Percentiles rank a stretch among this genome's conserved stretches.
phyloP scores from a whole-genome alignment of 805 yeast genomes.

The Saccharomycopsis sp. region DNA sequence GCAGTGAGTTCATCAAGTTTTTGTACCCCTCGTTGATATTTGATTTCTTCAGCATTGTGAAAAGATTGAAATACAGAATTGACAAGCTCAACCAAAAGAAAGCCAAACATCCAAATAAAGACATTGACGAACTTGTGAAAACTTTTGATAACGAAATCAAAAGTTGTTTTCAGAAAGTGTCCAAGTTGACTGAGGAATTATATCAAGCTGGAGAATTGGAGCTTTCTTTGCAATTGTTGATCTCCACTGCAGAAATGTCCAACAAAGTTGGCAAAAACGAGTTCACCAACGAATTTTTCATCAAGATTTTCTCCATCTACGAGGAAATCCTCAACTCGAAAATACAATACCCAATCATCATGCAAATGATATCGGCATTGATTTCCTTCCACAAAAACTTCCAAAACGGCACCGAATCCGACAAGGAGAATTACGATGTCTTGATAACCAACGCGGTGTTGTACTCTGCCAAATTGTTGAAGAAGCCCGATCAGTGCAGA shows the following conservation, averaged over 20 bases:
- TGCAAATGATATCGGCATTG: slow-evolving; percentile 17
- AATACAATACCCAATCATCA: slow-evolving; percentile 35
- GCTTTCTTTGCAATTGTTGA: slow-evolving; percentile 35
- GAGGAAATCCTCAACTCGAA: slow-evolving; percentile 53
- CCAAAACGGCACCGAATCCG: slow-evolving; percentile 19
- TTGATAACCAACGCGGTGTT: slow-evolving; percentile 78
- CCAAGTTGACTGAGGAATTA: slow-evolving; percentile 62
- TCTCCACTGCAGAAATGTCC: slow-evolving; percentile 65
- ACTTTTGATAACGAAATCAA: slow-evolving; percentile 27
- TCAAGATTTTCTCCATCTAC: slow-evolving; percentile 77
- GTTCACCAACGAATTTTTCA: slow-evolving; percentile 78
- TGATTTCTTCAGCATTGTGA: slow-evolving; percentile 49
- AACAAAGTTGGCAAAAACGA: slow-evolving; percentile 68
- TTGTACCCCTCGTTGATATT: slow-evolving; percentile 73
- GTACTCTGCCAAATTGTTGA: slow-evolving; percentile 79
- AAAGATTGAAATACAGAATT: slow-evolving; percentile 33
- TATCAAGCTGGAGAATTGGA: slow-evolving; percentile 33
- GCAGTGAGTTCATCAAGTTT: slow-evolving; percentile 46
- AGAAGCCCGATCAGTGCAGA: slow-evolving; percentile 92
- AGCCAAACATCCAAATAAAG: slow-evolving; percentile 22
- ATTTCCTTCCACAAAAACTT: slow-evolving; percentile 17
- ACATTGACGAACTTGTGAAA: slow-evolving; percentile 21
- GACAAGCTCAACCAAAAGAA: slow-evolving; percentile 20
- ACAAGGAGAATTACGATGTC: slow-evolving; percentile 65
- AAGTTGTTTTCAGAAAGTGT: slow-evolving; percentile 62